Evolutionary conservation across 495 filamentous ascomycete species (phyloP).

Genomic region (Platismatia glauca): DNA sequence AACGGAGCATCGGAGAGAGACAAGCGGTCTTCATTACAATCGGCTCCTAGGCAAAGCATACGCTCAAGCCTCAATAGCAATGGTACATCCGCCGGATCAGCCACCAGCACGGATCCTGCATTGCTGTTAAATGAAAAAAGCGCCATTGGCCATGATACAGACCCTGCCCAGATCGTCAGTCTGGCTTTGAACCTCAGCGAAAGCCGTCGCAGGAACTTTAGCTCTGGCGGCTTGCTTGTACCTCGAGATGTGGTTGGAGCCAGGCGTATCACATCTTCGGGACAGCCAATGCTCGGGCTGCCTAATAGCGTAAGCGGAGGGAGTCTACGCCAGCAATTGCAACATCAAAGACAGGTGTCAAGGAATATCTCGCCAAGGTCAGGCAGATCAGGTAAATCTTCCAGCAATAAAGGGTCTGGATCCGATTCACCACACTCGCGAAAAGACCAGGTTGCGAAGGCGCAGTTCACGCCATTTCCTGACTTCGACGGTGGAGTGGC

Average conservation of each 20-base stretch:
- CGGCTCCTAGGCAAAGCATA: slow-evolving; percentile 2
- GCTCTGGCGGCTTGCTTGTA: slow-evolving; percentile 27
- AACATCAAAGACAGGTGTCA: slow-evolving; percentile 52
- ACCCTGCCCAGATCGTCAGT: slow-evolving; percentile 80
- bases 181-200: slow-evolving; percentile 85
- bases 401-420: slow-evolving; percentile 1
- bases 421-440: background rate
- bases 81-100: background rate
- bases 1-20: background rate
- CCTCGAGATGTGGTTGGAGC: slow-evolving; percentile 34
- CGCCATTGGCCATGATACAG: slow-evolving; percentile 47
- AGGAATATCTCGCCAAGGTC: slow-evolving; percentile 48
- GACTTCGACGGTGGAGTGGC: slow-evolving; percentile 14
- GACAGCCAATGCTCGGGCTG: slow-evolving; percentile 7
- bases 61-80: slow-evolving; percentile 12
- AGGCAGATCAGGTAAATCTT: slow-evolving; percentile 12
- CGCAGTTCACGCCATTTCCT: background rate
- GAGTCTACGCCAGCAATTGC: slow-evolving; percentile 55
- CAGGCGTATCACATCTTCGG: slow-evolving; percentile 20
- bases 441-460: background rate
- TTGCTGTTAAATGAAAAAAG: slow-evolving; percentile 2
- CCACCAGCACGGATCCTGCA: background rate
- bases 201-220: slow-evolving; percentile 53
- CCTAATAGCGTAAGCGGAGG: slow-evolving; percentile 31
- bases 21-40: slow-evolving; percentile 1